Evolutionary conservation across 2,329 filamentous ascomycete genomes (phyloP), one percentile per base, ranked within the genome.

Genomic region (Aspergillus brasiliensis): DNA sequence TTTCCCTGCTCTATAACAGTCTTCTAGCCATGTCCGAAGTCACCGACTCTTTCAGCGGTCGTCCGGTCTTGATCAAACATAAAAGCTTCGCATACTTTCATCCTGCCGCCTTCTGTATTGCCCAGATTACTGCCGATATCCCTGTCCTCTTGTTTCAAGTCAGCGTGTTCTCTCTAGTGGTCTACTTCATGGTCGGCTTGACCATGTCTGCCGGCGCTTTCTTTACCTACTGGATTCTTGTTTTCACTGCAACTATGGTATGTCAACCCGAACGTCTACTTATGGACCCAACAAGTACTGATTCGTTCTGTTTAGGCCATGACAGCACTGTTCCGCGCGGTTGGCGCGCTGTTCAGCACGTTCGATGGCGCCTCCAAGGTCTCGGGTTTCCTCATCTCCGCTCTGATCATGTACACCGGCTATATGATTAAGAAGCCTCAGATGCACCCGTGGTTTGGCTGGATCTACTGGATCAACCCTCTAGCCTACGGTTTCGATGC

Each of bases 1-100:
- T 90, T 53, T 78, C 87, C 0, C 77, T 90, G 0, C 76, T 91
- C 0, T 87, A 84, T 72, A 87, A 89, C 68, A 78, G 81, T 58
- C 74, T 91, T 7, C 69, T 89, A 1, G 81, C 86, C 21, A 85
- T 90, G 80, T 83, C 86, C 1, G 88, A 91, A 71, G 87, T 91
- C 1, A 87, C 83, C 0, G 82, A 85, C 27, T 86, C 85, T 0
- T 90, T 87, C 66, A 78, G 74, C 11, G 86, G 86, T 17, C 81
- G 88, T 0, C 84, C 85, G 0, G 80, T 88, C 10, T 69, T 88
- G 3, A 71, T 83, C 48, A 87, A 87, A 70, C 86, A 88, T 63
- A 84, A 84, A 62, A 69, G 73, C 0, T 87, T 87, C 61, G 84
- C 82, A 17, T 78, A 82, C 51, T 86, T 82, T 69, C 84, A 87